These are phyloP conservation scores for Termitomyces sp. DNA, from an alignment of 768 basidiomycete genomes.

Conservation along the genomic window DNA sequence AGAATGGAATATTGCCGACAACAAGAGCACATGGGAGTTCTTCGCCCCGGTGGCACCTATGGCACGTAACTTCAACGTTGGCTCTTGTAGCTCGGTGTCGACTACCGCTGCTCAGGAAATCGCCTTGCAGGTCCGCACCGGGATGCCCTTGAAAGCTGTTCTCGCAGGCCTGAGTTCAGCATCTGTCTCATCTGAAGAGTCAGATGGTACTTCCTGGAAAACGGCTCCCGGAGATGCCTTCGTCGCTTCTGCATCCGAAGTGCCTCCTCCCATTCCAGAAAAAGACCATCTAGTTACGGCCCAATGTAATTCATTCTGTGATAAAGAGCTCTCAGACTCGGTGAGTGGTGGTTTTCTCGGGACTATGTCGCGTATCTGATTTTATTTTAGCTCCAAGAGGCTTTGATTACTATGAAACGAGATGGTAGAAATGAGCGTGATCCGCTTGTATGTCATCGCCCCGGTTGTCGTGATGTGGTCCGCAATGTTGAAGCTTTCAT, in stretches of 20 bases:
- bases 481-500: slow-evolving; percentile 40
- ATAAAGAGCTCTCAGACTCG: slow-evolving; percentile 31
- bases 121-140: slow-evolving; percentile 32
- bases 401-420: slow-evolving; percentile 23
- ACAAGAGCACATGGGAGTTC: slow-evolving; percentile 35
- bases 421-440: slow-evolving; percentile 25
- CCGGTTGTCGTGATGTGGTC: slow-evolving; percentile 43
- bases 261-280: slow-evolving; percentile 13
- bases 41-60: slow-evolving; percentile 23
- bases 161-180: not conserved
- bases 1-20: slow-evolving; percentile 21
- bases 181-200: not conserved
- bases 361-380: not conserved
- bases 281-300: slow-evolving; percentile 21
- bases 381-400: slow-evolving; percentile 33
- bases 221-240: not conserved
- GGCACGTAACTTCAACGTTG: slow-evolving; percentile 21
- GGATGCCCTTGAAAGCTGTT: slow-evolving; percentile 21
- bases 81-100: slow-evolving; percentile 19
- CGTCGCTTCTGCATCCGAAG: slow-evolving; percentile 5
- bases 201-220: not conserved
- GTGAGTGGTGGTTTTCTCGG: slow-evolving; percentile 25
- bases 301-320: slow-evolving; percentile 31
- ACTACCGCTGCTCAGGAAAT: slow-evolving; percentile 40
- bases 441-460: slow-evolving; percentile 38